Evolutionary conservation across 768 basidiomycete species (phyloP), one percentile per base, ranked within the genome.

Genomic region (Rhizopogon rudus): DNA sequence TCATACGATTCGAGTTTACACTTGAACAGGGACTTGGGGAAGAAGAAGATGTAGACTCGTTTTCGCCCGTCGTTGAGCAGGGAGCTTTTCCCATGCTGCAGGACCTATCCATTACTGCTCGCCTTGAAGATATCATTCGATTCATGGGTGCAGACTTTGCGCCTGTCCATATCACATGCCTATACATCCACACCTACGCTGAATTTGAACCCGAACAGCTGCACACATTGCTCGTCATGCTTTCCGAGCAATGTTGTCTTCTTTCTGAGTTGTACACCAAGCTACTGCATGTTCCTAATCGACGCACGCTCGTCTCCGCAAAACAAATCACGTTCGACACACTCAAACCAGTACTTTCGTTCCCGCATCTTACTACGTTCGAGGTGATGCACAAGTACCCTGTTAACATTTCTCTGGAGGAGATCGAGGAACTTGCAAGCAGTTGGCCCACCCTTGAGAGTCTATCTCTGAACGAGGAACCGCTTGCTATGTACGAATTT

Each of bases 1-100:
- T 72, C 6, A 54, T 85, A 16, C 81, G 83, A 51, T 86, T 83
- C 53, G 78, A 77, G 51, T 82, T 80, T 60, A 54, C 69, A n/a
- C 59, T 67, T 6, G 64, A 70, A 0, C 80, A 84, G 55, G 82
- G 83, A 6, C 64, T 60, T 13, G 83, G 83, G 0, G 67, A 75
- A 44, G 64, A 68, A 1, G 54, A 52, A 1, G 84, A 86, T 57
- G 72, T 81, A 1, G 54, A 63, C 9, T 61, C 67, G 35, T 83
- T 84, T 60, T 20, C 49, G 12, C 83, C 84, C 1, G 59, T 56
- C 3, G 64, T 83, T 12, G 40, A 64, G 22, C 72, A 79, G 59
- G 80, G 77, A 22, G 76, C 80, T 0, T 86, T 85, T 61, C 81
- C 81, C 0, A 68, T 73, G 2, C 69, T 86, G 5, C 76, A 70